phyloP scores from a whole-genome alignment of 805 yeast species.

The Sugiyamaella qingdaonensis region DNA sequence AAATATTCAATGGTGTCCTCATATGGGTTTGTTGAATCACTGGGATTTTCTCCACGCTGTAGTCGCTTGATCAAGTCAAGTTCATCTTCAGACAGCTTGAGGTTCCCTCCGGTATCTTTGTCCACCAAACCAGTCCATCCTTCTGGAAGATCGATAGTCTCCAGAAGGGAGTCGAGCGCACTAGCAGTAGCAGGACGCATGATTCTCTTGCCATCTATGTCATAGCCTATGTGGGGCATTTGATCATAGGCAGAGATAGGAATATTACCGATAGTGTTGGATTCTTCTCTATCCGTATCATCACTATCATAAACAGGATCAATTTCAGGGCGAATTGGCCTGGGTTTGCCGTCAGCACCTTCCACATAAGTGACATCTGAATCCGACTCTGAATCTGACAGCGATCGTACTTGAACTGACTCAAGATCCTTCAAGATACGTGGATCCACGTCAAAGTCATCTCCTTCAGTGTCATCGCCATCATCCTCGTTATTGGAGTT shows the following conservation, averaged over 20 bases:
- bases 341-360: conserved; percentile 68
- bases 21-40: conserved; percentile 76
- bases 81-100: conserved; percentile 83
- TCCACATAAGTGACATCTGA: conserved; percentile 35
- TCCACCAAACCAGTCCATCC: conserved; percentile 98
- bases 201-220: conserved; percentile 93
- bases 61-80: conserved; percentile 81
- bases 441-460: conserved; percentile 31
- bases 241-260: conserved; percentile 94
- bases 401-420: conserved; percentile 55
- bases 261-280: conserved; percentile 88
- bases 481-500: conserved; percentile 11
- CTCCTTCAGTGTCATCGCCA: conserved; percentile 28
- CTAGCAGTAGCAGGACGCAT: conserved; percentile 98
- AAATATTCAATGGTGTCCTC: conserved; percentile 97
- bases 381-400: conserved; percentile 28
- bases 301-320: conserved; percentile 94
- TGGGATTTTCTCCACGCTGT: conserved; percentile 80
- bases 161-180: conserved; percentile 86
- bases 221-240: conserved; percentile 95
- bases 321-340: conserved; percentile 81
- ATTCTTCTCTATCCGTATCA: conserved; percentile 77
- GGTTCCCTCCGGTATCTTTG: conserved; percentile 76
- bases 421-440: conserved; percentile 49
- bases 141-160: conserved; percentile 88